Evolutionary conservation across 2,329 filamentous ascomycete genomes (phyloP).

Genomic region (Fusarium sp.): DNA sequence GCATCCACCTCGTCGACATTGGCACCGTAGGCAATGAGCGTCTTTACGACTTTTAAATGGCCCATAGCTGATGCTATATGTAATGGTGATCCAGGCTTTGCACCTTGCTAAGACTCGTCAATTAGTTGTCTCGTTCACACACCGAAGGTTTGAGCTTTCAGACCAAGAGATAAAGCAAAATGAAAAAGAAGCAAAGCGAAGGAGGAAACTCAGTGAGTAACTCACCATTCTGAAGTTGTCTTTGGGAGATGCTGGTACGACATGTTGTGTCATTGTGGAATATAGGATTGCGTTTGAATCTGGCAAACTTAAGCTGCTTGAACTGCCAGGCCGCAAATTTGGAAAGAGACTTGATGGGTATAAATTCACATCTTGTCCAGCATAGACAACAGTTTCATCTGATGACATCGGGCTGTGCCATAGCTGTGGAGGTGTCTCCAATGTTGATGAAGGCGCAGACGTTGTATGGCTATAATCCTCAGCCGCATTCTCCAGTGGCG

Average conservation of each 20-base stretch:
- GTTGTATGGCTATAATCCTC: slow-evolving; percentile 6
- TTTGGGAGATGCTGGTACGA: neutral
- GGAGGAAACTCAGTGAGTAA: neutral
- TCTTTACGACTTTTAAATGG: neutral
- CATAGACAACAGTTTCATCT: neutral
- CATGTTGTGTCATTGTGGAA: neutral
- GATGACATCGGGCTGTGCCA: neutral
- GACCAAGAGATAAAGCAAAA: no score
- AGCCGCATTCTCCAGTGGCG: neutral
- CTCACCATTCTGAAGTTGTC: neutral
- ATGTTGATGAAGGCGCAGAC: neutral
- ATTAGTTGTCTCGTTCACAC: neutral
- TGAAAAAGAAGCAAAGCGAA: neutral
- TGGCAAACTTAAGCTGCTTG: slow-evolving; percentile 8
- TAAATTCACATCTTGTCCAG: slow-evolving; percentile 1
- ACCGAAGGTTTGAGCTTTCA: neutral
- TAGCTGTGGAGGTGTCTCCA: neutral
- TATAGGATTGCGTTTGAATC: slow-evolving; percentile 1
- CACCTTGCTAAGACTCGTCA: neutral
- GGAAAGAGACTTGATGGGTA: neutral
- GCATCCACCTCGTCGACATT: slow-evolving; percentile 2
- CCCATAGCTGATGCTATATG: slow-evolving; percentile 6
- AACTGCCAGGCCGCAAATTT: slow-evolving; percentile 1
- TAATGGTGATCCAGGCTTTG: slow-evolving; percentile 1
- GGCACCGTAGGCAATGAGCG: neutral